A percentile compares a stretch with the other conserved stretches of the same genome.
Evolutionary conservation across 805 yeast species (phyloP).

Genomic region (Saccharomycopsis fodiens): DNA sequence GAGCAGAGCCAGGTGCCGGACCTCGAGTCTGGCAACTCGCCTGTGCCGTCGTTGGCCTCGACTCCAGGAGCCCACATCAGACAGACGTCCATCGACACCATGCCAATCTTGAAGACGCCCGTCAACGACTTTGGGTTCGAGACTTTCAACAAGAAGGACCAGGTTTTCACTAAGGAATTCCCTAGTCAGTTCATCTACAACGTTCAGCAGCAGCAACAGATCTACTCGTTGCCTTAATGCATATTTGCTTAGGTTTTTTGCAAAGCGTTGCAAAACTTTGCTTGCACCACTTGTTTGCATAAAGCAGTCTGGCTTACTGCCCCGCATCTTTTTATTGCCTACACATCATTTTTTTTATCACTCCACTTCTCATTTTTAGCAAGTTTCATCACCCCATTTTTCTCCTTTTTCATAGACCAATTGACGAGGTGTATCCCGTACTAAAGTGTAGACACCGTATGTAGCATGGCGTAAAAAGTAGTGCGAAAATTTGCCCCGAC

Average conservation of each 20-base stretch:
- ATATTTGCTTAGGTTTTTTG: too few species aligned
- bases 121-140: neutral
- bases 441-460: neutral
- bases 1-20: neutral
- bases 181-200: neutral
- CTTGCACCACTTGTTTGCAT: too few species aligned
- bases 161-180: neutral
- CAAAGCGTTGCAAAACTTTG: neutral
- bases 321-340: too few species aligned
- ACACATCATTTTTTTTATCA: neutral
- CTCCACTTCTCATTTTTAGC: neutral
- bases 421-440: neutral
- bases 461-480: too few species aligned
- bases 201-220: neutral
- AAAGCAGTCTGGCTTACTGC: too few species aligned
- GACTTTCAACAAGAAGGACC: neutral
- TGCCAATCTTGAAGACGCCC: neutral
- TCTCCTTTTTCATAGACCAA: neutral
- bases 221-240: neutral
- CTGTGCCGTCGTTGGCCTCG: constrained; percentile 4
- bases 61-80: constrained; percentile 4
- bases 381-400: neutral
- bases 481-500: too few species aligned
- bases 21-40: neutral
- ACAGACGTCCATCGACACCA: neutral